Evolutionary conservation across 164 flowering plant genomes (phyloP).

Genomic region (Liquidambar formosana): DNA sequence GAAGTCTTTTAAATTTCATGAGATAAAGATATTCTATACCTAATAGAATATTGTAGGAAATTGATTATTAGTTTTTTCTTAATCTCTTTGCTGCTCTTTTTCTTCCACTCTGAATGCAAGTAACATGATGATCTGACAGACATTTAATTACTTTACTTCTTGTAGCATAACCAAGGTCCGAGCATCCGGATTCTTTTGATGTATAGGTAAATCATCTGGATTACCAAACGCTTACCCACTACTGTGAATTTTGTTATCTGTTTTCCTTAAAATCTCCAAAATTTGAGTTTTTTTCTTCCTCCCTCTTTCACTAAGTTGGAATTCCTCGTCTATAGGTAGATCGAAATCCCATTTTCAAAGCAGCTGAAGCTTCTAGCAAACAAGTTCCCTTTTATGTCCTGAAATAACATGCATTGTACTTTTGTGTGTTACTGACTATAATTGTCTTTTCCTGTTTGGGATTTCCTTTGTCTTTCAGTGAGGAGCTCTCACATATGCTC

Average conservation of each 20-base stretch:
- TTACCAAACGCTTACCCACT: too few species aligned
- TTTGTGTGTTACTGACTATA: not conserved
- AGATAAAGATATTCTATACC: too few species aligned
- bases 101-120: not conserved
- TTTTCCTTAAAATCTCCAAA: too few species aligned
- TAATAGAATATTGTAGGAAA: too few species aligned
- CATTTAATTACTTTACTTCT: not conserved
- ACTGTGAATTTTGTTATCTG: too few species aligned
- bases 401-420: not conserved
- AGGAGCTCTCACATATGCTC: constrained; percentile 71
- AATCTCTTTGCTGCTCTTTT: too few species aligned
- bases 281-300: too few species aligned
- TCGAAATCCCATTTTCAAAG: not conserved
- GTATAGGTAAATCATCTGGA: constrained; percentile 42
- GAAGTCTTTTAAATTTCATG: too few species aligned
- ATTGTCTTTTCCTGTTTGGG: not conserved
- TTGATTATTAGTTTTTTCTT: too few species aligned
- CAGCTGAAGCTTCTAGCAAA: not conserved
- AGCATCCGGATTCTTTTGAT: constrained; percentile 49
- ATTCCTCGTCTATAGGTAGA: not conserved
- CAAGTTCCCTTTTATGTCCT: not conserved
- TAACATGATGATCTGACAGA: constrained; percentile 8
- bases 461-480: constrained; percentile 34
- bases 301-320: too few species aligned
- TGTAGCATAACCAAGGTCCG: constrained; percentile 56